These are phyloP conservation scores for Ampelocalamus luodianensis DNA, from an alignment of 176 grass and related monocot species.

Conservation along the genomic window DNA sequence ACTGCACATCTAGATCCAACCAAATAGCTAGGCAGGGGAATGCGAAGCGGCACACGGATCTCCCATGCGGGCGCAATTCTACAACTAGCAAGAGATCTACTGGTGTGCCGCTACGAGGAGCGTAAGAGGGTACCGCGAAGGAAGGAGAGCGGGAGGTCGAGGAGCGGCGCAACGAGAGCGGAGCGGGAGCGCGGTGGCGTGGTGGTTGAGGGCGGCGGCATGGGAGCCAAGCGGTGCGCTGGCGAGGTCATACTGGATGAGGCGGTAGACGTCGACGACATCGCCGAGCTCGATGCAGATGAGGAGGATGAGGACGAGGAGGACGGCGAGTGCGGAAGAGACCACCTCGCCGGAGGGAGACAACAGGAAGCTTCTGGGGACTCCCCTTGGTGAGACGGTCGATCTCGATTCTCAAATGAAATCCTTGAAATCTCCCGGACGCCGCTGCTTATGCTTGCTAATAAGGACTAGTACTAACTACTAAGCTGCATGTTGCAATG, in stretches of 20 bases:
- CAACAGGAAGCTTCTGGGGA: not conserved
- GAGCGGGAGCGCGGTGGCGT: conserved; percentile 64
- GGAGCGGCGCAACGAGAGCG: conserved; percentile 73
- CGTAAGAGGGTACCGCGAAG: conserved; percentile 54
- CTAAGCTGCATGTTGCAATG: no score
- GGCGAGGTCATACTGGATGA: conserved; percentile 97
- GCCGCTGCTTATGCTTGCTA: no score
- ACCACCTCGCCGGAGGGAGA: conserved; percentile 52
- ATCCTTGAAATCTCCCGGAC: no score
- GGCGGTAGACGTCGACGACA: conserved; percentile 86
- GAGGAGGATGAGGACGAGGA: conserved; percentile 62
- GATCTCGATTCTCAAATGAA: no score
- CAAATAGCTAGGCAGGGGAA: not conserved
- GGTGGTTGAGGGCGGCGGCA: conserved; percentile 68
- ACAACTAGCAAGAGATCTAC: not conserved
- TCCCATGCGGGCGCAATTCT: not conserved
- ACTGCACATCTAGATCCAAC: not conserved
- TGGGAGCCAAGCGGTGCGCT: conserved; percentile 71
- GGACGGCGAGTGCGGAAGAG: conserved; percentile 63
- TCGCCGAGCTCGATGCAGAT: conserved; percentile 87
- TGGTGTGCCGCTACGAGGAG: not conserved
- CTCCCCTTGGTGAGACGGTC: no score
- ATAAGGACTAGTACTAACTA: no score
- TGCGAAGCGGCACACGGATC: not conserved
- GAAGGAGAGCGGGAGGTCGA: conserved; percentile 80